Evolutionary conservation across 2,329 filamentous ascomycete species (phyloP).

Genomic region (Xylaria digitata): DNA sequence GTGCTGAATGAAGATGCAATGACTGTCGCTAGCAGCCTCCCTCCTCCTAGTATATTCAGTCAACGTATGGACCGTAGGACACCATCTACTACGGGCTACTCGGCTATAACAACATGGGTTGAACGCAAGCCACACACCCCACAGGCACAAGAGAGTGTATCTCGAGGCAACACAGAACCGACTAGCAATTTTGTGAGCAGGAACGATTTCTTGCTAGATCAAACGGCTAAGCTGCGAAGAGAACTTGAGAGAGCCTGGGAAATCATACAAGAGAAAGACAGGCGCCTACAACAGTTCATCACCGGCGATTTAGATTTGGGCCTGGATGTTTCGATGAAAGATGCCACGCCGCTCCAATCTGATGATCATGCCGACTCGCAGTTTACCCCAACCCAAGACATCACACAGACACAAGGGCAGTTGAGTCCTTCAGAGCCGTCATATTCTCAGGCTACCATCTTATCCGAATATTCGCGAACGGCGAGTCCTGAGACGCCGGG

Average conservation of each 20-base stretch:
- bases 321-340: background rate
- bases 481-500: background rate
- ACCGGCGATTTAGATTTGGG: background rate
- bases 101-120: background rate
- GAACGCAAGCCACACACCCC: background rate
- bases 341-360: background rate
- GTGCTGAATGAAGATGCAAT: constrained; percentile 19
- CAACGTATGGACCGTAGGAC: constrained; percentile 19
- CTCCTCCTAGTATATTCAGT: constrained; percentile 32
- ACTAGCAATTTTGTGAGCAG: background rate
- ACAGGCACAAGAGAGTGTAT: background rate
- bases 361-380: background rate
- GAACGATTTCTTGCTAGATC: constrained; percentile 16
- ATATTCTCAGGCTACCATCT: background rate
- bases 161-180: background rate
- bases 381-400: background rate
- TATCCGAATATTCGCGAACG: background rate
- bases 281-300: background rate
- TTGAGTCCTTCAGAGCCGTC: background rate
- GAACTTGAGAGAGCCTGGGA: constrained; percentile 26
- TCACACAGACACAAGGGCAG: background rate
- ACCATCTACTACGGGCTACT: constrained; percentile 17
- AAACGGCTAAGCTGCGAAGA: constrained; percentile 10
- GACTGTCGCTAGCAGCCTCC: constrained; percentile 26
- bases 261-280: constrained; percentile 30